phyloP scores from a whole-genome alignment of 1,284 basidiomycete genomes.

The Apiotrichum mycotoxinovorans region DNA sequence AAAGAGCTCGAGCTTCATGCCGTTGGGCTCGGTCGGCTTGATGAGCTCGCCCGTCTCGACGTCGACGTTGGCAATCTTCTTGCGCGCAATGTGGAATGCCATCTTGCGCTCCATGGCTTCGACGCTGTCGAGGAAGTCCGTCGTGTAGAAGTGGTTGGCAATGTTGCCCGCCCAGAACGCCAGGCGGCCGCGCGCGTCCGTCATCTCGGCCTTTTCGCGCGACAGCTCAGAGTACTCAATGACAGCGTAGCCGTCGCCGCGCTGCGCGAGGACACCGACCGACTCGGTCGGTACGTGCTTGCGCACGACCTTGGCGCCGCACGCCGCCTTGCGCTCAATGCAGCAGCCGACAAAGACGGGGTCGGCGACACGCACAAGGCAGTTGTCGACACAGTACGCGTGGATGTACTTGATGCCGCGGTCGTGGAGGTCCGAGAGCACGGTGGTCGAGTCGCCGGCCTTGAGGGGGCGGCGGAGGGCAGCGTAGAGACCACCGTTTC shows the following conservation, averaged over 20 bases:
- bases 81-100: conserved; percentile 95
- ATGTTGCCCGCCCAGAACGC: conserved; percentile 95
- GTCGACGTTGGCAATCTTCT: conserved; percentile 89
- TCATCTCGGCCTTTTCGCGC: conserved; percentile 73
- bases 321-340: conserved; percentile 77
- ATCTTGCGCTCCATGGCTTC: conserved; percentile 82
- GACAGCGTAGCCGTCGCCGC: conserved; percentile 78
- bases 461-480: conserved; percentile 77
- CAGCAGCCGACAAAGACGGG: conserved; percentile 94
- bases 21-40: conserved; percentile 88
- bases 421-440: conserved; percentile 74
- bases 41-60: conserved; percentile 60
- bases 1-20: conserved; percentile 99
- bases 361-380: conserved; percentile 94
- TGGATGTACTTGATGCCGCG: conserved; percentile 87
- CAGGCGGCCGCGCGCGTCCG: conserved; percentile 69
- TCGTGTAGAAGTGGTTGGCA: conserved; percentile 97
- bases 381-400: conserved; percentile 98
- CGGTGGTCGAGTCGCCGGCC: conserved; percentile 58
- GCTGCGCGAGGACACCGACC: conserved; percentile 88
- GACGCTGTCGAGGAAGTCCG: conserved; percentile 73
- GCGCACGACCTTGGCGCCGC: conserved; percentile 93
- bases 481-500: conserved; percentile 95
- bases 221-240: conserved; percentile 98
- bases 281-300: conserved; percentile 83